A percentile compares a stretch with the other conserved stretches of the same genome.
Conservation (phyloP, 306 rosid species). For the Cucurbita pepo region DNA sequence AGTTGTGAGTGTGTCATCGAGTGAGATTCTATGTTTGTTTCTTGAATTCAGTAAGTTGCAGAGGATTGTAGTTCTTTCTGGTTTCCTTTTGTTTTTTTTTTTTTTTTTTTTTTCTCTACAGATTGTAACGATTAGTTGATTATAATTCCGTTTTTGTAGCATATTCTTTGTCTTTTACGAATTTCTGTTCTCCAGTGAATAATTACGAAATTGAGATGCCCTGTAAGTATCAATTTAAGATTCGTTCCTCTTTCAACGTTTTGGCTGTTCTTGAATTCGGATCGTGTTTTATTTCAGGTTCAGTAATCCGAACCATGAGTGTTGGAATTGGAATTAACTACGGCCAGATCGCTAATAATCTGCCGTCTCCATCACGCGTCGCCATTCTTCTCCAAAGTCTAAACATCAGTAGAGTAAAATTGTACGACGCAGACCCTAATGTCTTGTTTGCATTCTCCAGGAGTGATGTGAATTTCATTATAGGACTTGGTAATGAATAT, state of each 20-base stretch:
- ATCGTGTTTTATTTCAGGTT: slow-evolving; percentile 27
- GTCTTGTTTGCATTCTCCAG: slow-evolving; percentile 57
- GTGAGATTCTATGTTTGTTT: not conserved
- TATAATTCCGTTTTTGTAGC: not conserved
- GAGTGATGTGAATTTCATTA: slow-evolving; percentile 43
- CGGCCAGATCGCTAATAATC: slow-evolving; percentile 70
- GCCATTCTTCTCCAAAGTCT: slow-evolving; percentile 38
- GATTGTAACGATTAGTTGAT: not conserved
- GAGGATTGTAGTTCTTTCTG: not conserved
- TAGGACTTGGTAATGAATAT: slow-evolving; percentile 61
- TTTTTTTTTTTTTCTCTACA: not conserved
- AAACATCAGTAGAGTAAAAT: slow-evolving; percentile 54
- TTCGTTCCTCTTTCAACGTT: not conserved
- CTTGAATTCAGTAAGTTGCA: not conserved
- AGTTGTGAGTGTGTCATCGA: not conserved
- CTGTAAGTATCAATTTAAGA: not conserved
- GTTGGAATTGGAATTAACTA: slow-evolving; percentile 64
- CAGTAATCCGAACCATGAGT: slow-evolving; percentile 22
- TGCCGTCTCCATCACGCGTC: slow-evolving; percentile 53
- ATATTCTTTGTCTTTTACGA: not conserved
- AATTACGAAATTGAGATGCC: not conserved
- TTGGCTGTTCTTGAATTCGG: slow-evolving; percentile 1
- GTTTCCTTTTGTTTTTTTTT: not conserved
- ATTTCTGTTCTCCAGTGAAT: not conserved
- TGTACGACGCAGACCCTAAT: slow-evolving; percentile 82